Evolutionary conservation across 208 protist genomes (phyloP).

Genomic region (Blastocrithidia nonstop): DNA sequence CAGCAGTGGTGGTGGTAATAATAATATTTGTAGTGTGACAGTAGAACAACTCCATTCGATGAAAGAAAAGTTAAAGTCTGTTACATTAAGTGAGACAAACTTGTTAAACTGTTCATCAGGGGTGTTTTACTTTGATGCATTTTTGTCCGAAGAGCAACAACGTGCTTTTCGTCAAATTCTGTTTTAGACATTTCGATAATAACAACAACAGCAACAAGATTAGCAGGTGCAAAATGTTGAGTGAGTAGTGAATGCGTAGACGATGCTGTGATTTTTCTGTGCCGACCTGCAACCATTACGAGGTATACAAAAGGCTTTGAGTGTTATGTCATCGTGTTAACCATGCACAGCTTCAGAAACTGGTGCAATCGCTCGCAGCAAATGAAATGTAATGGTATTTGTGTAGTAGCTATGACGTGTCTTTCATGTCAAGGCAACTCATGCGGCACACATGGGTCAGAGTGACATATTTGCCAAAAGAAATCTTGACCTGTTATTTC

Average conservation of each 20-base stretch:
- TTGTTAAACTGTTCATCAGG: too few relatives aligned
- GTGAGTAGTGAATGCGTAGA: constrained; percentile 21
- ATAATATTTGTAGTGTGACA: too few relatives aligned
- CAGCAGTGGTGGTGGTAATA: too few relatives aligned
- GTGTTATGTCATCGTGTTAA: constrained; percentile 31
- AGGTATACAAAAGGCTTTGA: constrained; percentile 74
- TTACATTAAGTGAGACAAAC: too few relatives aligned
- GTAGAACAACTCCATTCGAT: too few relatives aligned
- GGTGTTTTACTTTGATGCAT: too few relatives aligned
- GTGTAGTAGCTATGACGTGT: constrained; percentile 12
- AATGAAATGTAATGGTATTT: constrained; percentile 9
- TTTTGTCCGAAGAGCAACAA: too few relatives aligned
- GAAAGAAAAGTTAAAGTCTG: too few relatives aligned
- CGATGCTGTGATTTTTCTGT: constrained; percentile 61
- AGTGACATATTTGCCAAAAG: constrained; percentile 35
- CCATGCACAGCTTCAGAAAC: too few relatives aligned
- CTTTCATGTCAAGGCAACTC: constrained; percentile 55
- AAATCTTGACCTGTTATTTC: constrained; percentile 43
- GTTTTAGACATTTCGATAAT: neutral
- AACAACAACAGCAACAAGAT: constrained; percentile 1
- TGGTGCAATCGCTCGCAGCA: constrained; percentile 8
- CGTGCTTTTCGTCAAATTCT: too few relatives aligned
- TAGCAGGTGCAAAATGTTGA: neutral
- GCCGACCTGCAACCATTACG: constrained; percentile 62
- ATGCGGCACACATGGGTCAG: constrained; percentile 25